These are phyloP conservation scores for Aspergillus incahuasiensis DNA, from an alignment of 495 filamentous ascomycete species.

Conservation along the genomic window DNA sequence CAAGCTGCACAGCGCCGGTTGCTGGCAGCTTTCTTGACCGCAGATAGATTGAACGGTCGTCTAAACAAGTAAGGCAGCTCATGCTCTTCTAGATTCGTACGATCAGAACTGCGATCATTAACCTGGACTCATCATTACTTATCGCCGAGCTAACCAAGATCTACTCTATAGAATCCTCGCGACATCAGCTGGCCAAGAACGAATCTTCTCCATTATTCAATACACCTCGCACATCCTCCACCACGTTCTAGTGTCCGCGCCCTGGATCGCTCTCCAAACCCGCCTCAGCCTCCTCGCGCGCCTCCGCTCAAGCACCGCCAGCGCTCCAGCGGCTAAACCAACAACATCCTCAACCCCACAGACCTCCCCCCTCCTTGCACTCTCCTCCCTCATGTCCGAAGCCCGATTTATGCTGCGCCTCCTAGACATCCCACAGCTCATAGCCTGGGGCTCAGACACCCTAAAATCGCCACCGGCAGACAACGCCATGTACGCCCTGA, in stretches of 20 bases:
- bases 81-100: not conserved
- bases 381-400: constrained; percentile 59
- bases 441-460: constrained; percentile 60
- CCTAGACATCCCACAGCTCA: constrained; percentile 74
- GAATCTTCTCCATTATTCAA: constrained; percentile 33
- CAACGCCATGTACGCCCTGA: constrained; percentile 45
- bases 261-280: constrained; percentile 33
- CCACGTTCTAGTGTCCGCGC: constrained; percentile 36
- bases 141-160: constrained; percentile 10
- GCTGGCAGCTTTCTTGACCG: constrained; percentile 28
- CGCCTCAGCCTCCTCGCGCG: constrained; percentile 35
- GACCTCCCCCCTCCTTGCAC: constrained; percentile 31
- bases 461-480: constrained; percentile 47
- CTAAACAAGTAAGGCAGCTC: constrained; percentile 30
- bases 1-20: constrained; percentile 23
- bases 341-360: constrained; percentile 2
- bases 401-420: constrained; percentile 71
- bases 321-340: not conserved
- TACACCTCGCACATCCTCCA: constrained; percentile 39
- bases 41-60: constrained; percentile 34
- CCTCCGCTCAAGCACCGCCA: constrained; percentile 27
- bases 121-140: not conserved
- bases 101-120: not conserved
- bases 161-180: constrained; percentile 27
- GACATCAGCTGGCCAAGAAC: constrained; percentile 32